Percentiles rank a stretch among this genome's conserved stretches.
phyloP scores from a whole-genome alignment of 306 rosid genomes.

The Spatholobus suberectus region DNA sequence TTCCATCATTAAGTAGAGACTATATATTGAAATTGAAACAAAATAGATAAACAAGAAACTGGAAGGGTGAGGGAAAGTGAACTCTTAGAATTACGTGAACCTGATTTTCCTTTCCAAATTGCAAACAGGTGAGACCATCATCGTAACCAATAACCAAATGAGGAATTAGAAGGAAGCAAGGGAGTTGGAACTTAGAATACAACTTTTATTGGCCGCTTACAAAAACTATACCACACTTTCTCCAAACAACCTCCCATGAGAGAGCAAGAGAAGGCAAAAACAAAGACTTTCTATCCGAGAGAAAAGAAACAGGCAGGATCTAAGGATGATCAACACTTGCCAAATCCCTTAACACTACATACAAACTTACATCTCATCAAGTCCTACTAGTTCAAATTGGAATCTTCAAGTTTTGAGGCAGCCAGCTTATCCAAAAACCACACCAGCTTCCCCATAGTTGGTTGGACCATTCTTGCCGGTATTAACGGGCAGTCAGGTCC shows the following conservation, averaged over 20 bases:
- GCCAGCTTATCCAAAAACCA: slow-evolving; percentile 96
- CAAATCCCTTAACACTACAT: slow-evolving; percentile 59
- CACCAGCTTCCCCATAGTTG: slow-evolving; percentile 74
- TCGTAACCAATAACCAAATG: slow-evolving; percentile 37
- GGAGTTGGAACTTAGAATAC: slow-evolving; percentile 35
- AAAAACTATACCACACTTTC: slow-evolving; percentile 58
- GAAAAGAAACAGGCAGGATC: slow-evolving; percentile 40
- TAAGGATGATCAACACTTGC: slow-evolving; percentile 51
- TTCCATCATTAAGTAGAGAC: slow-evolving; percentile 30
- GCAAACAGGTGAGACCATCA: slow-evolving; percentile 47
- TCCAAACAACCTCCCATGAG: slow-evolving; percentile 48
- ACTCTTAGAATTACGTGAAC: slow-evolving; percentile 33
- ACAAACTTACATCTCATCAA: slow-evolving; percentile 60
- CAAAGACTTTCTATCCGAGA: slow-evolving; percentile 51
- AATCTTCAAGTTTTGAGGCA: slow-evolving; percentile 78
- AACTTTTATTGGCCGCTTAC: slow-evolving; percentile 60
- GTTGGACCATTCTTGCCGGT: slow-evolving; percentile 85
- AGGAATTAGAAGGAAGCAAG: slow-evolving; percentile 34
- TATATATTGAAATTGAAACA: background rate
- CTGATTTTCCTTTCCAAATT: slow-evolving; percentile 40
- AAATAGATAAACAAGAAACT: slow-evolving; percentile 31
- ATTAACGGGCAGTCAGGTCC: slow-evolving; percentile 58
- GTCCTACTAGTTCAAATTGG: slow-evolving; percentile 61
- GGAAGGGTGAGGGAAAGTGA: slow-evolving; percentile 29
- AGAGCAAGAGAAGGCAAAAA: slow-evolving; percentile 58